Evolutionary conservation across 331 rosid species (phyloP).

Genomic region (Saraca asoca): DNA sequence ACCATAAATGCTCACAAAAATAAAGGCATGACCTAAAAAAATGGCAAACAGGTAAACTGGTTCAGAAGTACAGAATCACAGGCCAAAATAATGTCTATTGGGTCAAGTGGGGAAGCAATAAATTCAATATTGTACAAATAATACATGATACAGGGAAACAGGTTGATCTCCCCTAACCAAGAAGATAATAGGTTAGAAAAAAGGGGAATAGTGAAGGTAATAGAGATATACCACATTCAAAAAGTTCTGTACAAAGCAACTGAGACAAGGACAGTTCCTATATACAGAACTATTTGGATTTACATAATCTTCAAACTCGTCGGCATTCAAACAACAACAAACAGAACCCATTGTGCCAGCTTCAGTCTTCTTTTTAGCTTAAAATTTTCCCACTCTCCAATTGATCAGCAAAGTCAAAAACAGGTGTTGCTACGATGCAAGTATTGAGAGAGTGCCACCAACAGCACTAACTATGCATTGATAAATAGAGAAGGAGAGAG

Average conservation of each 20-base stretch:
- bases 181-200: conserved; percentile 20
- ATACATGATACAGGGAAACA: background rate
- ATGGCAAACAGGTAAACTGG: background rate
- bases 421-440: conserved; percentile 30
- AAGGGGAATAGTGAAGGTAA: background rate
- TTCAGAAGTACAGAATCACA: conserved; percentile 7
- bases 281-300: conserved; percentile 74
- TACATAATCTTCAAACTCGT: conserved; percentile 76
- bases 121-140: conserved; percentile 8
- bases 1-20: conserved; percentile 22
- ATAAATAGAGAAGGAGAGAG: conserved; percentile 49
- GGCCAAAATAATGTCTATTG: background rate
- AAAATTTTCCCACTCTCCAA: conserved; percentile 39
- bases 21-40: conserved; percentile 13
- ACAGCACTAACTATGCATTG: conserved; percentile 29
- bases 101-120: conserved; percentile 8
- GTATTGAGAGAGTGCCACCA: conserved; percentile 29
- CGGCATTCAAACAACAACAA: conserved; percentile 77
- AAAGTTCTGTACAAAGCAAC: conserved; percentile 74
- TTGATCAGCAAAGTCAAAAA: conserved; percentile 18
- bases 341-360: conserved; percentile 86
- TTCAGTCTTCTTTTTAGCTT: conserved; percentile 42
- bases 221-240: conserved; percentile 63
- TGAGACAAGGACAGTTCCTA: conserved; percentile 79
- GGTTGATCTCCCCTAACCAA: conserved; percentile 1